Percentiles rank a stretch among this genome's conserved stretches.
These are phyloP conservation scores for Euphorbia schlechtendalii DNA, from an alignment of 441 rosid species.

Conservation along the genomic window DNA sequence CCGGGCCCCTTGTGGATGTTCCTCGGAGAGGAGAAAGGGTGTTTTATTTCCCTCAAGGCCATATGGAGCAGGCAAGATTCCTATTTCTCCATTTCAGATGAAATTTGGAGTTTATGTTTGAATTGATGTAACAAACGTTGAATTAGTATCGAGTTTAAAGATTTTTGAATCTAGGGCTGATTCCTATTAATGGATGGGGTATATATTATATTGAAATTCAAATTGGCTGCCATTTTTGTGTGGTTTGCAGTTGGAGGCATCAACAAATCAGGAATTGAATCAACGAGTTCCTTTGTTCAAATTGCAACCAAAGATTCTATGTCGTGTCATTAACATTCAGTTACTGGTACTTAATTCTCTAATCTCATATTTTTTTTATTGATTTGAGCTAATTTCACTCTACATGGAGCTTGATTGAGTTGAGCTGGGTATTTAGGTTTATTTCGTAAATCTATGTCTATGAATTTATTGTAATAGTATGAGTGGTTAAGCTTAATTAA, in stretches of 20 bases:
- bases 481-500: conserved; percentile 7
- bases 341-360: conserved; percentile 46
- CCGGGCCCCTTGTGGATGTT: conserved; percentile 85
- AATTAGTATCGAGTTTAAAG: conserved; percentile 2
- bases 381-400: background rate
- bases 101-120: background rate
- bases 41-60: conserved; percentile 90
- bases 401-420: background rate
- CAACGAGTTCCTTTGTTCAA: conserved; percentile 56
- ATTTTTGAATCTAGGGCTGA: conserved; percentile 11
- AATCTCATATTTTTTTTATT: background rate
- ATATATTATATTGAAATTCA: conserved; percentile 5
- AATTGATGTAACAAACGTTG: background rate
- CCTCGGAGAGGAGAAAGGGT: conserved; percentile 71
- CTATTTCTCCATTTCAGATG: background rate
- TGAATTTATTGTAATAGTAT: background rate
- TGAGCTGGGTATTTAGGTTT: background rate
- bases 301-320: conserved; percentile 83
- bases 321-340: conserved; percentile 57
- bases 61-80: conserved; percentile 71
- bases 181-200: conserved; percentile 14
- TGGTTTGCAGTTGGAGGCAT: conserved; percentile 64
- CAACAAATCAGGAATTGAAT: conserved; percentile 75
- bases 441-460: background rate
- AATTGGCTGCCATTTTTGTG: conserved; percentile 23